These are phyloP conservation scores for Didymella pomorum DNA, from an alignment of 2,329 filamentous ascomycete species.

Conservation along the genomic window DNA sequence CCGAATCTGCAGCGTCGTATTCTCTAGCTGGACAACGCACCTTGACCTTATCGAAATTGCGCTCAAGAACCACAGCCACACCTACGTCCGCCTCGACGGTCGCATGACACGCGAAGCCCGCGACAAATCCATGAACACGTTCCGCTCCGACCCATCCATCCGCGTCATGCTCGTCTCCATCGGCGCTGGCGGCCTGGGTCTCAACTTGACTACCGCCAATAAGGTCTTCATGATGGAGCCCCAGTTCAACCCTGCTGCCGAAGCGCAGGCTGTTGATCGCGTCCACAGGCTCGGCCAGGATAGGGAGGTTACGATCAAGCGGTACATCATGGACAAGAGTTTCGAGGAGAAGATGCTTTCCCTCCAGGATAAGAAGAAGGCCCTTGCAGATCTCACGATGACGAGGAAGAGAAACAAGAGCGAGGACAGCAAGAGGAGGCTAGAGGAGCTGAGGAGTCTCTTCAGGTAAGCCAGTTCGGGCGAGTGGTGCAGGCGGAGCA, in stretches of 20 bases:
- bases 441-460: slow-evolving; percentile 67
- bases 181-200: slow-evolving; percentile 86
- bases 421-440: slow-evolving; percentile 70
- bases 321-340: slow-evolving; percentile 88
- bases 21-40: slow-evolving; percentile 95
- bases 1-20: slow-evolving; percentile 71
- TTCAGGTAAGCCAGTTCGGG: slow-evolving; percentile 51
- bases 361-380: slow-evolving; percentile 91
- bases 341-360: slow-evolving; percentile 95
- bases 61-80: slow-evolving; percentile 71
- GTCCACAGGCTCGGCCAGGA: slow-evolving; percentile 75
- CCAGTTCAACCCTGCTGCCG: slow-evolving; percentile 94
- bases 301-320: slow-evolving; percentile 82
- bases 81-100: slow-evolving; percentile 84
- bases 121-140: slow-evolving; percentile 76
- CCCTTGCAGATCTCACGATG: slow-evolving; percentile 80
- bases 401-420: slow-evolving; percentile 62
- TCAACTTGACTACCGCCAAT: slow-evolving; percentile 87
- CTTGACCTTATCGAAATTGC: slow-evolving; percentile 91
- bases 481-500: background rate
- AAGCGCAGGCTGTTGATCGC: slow-evolving; percentile 92
- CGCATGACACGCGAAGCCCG: slow-evolving; percentile 82
- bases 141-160: slow-evolving; percentile 75
- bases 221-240: slow-evolving; percentile 98
- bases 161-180: slow-evolving; percentile 91